Conservation (phyloP, 805 yeast species). For the Teunomyces atbi region DNA sequence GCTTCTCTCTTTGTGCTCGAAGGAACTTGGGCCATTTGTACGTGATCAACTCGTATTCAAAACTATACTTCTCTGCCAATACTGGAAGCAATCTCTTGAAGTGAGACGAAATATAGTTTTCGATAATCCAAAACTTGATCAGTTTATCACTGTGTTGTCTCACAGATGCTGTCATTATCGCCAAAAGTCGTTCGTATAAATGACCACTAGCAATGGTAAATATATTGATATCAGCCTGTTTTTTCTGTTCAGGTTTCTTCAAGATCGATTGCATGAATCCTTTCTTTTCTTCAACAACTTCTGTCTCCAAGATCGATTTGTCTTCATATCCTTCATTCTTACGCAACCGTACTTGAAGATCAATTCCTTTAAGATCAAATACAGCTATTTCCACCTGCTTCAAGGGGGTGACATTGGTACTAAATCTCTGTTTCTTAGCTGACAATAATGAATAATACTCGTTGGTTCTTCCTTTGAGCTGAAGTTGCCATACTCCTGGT, state of each 20-base stretch:
- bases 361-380: conserved; percentile 13
- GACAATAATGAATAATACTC: conserved; percentile 27
- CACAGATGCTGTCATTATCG: conserved; percentile 81
- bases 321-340: conserved; percentile 26
- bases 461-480: conserved; percentile 30
- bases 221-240: conserved; percentile 67
- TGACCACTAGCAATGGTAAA: conserved; percentile 85
- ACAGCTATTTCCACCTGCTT: neutral
- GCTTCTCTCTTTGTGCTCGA: conserved; percentile 71
- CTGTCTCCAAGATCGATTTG: conserved; percentile 9
- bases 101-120: conserved; percentile 72
- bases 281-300: conserved; percentile 9
- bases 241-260: conserved; percentile 1
- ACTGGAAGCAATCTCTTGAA: conserved; percentile 60
- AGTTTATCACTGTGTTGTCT: conserved; percentile 54
- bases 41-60: conserved; percentile 73
- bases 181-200: conserved; percentile 66
- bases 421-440: conserved; percentile 42
- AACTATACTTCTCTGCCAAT: conserved; percentile 56
- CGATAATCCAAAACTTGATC: conserved; percentile 84
- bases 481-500: conserved; percentile 70
- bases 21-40: conserved; percentile 95
- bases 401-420: conserved; percentile 25
- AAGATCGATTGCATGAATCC: conserved; percentile 1
- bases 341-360: conserved; percentile 44